Conservation (phyloP, 2,329 filamentous ascomycete genomes). For the Endoconidiophora polonica region DNA sequence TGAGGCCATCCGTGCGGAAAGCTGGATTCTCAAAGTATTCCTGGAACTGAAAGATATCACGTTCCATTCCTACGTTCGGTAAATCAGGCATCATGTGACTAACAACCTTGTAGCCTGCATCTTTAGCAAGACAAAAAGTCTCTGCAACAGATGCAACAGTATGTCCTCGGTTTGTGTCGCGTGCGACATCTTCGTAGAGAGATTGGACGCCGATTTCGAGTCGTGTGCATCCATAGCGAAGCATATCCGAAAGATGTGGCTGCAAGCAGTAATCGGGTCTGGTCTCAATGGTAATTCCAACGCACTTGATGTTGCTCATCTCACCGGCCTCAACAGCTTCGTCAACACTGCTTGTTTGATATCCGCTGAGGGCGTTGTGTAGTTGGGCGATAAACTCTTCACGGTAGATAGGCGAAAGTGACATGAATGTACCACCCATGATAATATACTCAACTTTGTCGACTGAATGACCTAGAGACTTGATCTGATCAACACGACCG, state of each 20-base stretch:
- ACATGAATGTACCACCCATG: constrained; percentile 99
- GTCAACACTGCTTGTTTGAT: constrained; percentile 85
- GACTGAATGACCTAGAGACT: constrained; percentile 85
- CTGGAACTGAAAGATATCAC: constrained; percentile 88
- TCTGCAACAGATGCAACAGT: constrained; percentile 91
- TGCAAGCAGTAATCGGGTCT: constrained; percentile 92
- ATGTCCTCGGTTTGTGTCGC: constrained; percentile 92
- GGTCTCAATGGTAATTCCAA: constrained; percentile 97
- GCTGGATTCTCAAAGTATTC: constrained; percentile 96
- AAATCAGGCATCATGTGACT: constrained; percentile 99
- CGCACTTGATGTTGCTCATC: constrained; percentile 95
- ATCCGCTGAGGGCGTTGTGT: constrained; percentile 92
- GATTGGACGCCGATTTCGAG: constrained; percentile 93
- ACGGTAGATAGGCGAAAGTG: constrained; percentile 70
- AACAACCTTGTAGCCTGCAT: constrained; percentile 96
- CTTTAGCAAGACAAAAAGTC: constrained; percentile 93
- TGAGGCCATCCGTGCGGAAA: constrained; percentile 90
- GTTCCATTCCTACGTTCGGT: constrained; percentile 95
- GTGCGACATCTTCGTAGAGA: constrained; percentile 93
- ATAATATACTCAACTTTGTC: constrained; percentile 99
- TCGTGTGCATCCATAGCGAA: constrained; percentile 92
- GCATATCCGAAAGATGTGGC: constrained; percentile 87
- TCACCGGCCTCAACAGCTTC: constrained; percentile 88
- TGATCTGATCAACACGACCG: constrained; percentile 91
- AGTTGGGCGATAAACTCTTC: constrained; percentile 90